Conservation (phyloP, 1,284 basidiomycete genomes). For the Vanrija pseudolonga region DNA sequence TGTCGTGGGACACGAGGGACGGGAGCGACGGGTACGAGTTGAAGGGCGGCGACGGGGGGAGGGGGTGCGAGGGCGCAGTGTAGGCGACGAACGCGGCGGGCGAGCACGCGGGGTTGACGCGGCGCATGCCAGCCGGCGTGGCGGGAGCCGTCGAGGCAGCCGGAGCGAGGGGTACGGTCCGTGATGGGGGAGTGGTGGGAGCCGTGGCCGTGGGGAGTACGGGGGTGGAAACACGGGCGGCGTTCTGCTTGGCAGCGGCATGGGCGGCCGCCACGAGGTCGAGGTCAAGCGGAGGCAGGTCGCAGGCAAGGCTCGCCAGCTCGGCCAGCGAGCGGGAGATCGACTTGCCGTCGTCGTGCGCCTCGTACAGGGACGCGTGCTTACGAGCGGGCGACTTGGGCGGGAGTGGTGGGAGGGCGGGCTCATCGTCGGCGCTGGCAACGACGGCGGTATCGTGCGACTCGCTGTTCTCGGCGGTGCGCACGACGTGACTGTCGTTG, state of each 20-base stretch:
- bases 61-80: not conserved
- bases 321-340: slow-evolving; percentile 19
- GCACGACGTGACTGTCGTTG: not conserved
- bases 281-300: slow-evolving; percentile 13
- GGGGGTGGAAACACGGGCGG: not conserved
- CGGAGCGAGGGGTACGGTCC: not conserved
- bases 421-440: not conserved
- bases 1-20: slow-evolving; percentile 33
- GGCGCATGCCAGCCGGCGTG: not conserved
- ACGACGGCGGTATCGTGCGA: not conserved
- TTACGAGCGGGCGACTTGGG: slow-evolving; percentile 8
- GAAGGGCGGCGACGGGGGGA: slow-evolving; percentile 20
- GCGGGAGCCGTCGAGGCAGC: not conserved
- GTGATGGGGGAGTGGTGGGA: not conserved
- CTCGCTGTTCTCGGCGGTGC: not conserved
- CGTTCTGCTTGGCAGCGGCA: not conserved
- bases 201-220: not conserved
- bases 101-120: not conserved
- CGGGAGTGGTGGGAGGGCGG: not conserved
- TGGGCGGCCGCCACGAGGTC: slow-evolving; percentile 11
- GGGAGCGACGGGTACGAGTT: slow-evolving; percentile 38
- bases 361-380: slow-evolving; percentile 8
- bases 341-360: slow-evolving; percentile 16
- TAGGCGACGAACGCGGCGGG: not conserved
- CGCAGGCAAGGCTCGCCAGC: slow-evolving; percentile 15